Evolutionary conservation across 495 filamentous ascomycete species (phyloP), one percentile per base, ranked within the genome.

Genomic region (Talaromyces stipitatus): DNA sequence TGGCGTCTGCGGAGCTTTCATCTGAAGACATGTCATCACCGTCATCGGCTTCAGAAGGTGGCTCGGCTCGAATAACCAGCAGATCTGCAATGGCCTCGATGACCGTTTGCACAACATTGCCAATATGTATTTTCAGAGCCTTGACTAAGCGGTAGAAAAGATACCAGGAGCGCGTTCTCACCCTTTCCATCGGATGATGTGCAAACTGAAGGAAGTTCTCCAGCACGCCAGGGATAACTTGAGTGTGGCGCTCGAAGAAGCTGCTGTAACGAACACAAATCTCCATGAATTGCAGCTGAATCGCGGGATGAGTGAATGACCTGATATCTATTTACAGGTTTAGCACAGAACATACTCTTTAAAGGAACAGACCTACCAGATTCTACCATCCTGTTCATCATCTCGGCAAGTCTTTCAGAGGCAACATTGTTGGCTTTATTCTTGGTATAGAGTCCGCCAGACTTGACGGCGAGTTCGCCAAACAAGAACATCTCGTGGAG

Each of bases 221-320:
- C n/a, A 99, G 77, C 4, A 91, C 91, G 58, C 81, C 85, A 6
- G 88, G 88, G 43, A 97, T 94, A 47, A 85, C 79, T 1, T 83
- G 76, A 2, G 85, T 79, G 61, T 96, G 87, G 32, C 81, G 77
- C 58, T 95, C 89, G 71, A 99, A 97, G 71, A 96, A 96, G n/a
- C 82, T 79, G 68, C 82, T 85, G 67, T 97, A 97, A 32, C 94
- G 86, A 29, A 96, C 91, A 66, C 90, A 95, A 38, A 96, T 94
- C 62, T 97, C 94, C 95, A 97, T 97, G 62, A 94, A 97, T 69
- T 96, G 91, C 14, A 97, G 78, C 57, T 97, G 85, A 28, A 96
- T 89, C 20, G 91, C 89, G 0, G 95, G 94, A 70, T 97, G 94
- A 3, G 87, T 83, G 66, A 89, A 94, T 24, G 80, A 85, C 59